Evolutionary conservation across 495 filamentous ascomycete species (phyloP), one percentile per base, ranked within the genome.

Genomic region (Aspergillus homomorphus): DNA sequence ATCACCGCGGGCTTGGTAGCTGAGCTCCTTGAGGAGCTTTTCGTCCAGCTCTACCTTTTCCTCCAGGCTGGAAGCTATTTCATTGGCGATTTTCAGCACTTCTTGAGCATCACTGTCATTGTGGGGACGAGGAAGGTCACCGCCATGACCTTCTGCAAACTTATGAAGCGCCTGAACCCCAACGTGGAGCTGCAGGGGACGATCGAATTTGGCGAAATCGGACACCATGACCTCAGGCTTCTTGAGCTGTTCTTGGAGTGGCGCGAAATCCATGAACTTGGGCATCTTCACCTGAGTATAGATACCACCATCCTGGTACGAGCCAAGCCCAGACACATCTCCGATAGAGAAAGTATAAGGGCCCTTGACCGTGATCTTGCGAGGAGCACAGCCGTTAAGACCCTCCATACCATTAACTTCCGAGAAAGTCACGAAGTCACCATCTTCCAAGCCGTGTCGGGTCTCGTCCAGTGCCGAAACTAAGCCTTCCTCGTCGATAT

Each of bases 201-300:
- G 85, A 67, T 98, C 94, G 55, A 96, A 96, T 69, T 99, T 99
- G 73, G 95, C 95, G 64, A 89, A 97, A 69, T 99, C 95, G 18
- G 95, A 96, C 22, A 96, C 82, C 58, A 99, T 74, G 57, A 93
- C 81, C 56, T 96, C 93, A 9, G 95, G 95, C 54, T 90, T 88
- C 69, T 88, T 88, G 33, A 97, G 71, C 60, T 96, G 85, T 44
- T 82, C 77, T 19, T 80, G 81, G 33, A 96, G 79, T 15, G 87
- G 75, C 72, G 94, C 89, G 76, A 98, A 99, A 64, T 96, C 86
- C 63, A 99, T 75, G 49, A 90, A 84, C 76, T 95, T 97, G 30
- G 92, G 92, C 92, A 96, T 96, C 80, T 98, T 99, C 65, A 96
- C 92, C 70, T 99, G 95, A 10, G 85, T 88, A 68, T 86, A 99